These are phyloP conservation scores for Suillus decipiens DNA, from an alignment of 768 basidiomycete genomes.

Conservation along the genomic window DNA sequence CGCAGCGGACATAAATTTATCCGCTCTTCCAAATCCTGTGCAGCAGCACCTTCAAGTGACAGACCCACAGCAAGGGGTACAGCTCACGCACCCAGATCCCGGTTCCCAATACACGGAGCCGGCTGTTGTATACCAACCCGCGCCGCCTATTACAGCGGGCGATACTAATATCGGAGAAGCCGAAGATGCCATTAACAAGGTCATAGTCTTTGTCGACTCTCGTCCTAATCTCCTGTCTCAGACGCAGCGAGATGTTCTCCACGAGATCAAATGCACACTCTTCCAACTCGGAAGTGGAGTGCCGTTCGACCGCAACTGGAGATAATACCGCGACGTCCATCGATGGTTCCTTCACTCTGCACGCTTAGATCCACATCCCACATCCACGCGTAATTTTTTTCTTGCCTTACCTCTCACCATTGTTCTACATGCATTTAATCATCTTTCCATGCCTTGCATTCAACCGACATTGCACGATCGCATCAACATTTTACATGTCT, in stretches of 20 bases:
- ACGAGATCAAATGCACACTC: constrained; percentile 51
- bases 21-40: constrained; percentile 29
- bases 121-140: constrained; percentile 35
- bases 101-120: constrained; percentile 28
- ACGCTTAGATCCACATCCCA: not conserved
- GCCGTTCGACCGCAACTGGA: constrained; percentile 36
- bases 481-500: constrained; percentile 21
- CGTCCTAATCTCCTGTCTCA: constrained; percentile 33
- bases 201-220: constrained; percentile 55
- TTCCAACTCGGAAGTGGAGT: constrained; percentile 48
- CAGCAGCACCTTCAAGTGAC: constrained; percentile 29
- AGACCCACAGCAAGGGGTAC: constrained; percentile 29
- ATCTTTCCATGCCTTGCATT: constrained; percentile 17
- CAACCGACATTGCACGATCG: constrained; percentile 18
- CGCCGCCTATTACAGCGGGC: constrained; percentile 34
- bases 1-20: constrained; percentile 29
- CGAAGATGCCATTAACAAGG: constrained; percentile 53
- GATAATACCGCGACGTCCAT: constrained; percentile 19
- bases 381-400: constrained; percentile 17
- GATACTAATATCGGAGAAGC: constrained; percentile 46
- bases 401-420: constrained; percentile 20
- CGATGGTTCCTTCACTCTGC: not conserved
- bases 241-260: constrained; percentile 43
- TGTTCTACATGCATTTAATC: constrained; percentile 24
- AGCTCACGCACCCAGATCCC: constrained; percentile 30